phyloP scores from a whole-genome alignment of 225 moss, liverwort and hornwort species.

The Polytrichum commune region DNA sequence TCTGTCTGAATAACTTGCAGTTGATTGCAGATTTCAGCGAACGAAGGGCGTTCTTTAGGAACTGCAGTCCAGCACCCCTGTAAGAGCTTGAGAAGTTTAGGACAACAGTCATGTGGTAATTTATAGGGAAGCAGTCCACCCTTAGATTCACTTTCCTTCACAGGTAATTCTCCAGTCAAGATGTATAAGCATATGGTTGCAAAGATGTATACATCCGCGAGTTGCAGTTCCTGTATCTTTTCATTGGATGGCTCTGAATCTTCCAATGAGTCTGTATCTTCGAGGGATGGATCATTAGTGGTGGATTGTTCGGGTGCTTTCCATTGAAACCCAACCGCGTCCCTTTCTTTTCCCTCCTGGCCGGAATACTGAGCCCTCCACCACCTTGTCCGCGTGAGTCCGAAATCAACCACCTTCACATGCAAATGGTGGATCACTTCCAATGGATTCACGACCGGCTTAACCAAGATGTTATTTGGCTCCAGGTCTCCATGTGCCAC shows the following conservation, averaged over 20 bases:
- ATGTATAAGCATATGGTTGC: conserved; percentile 10
- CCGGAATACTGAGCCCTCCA: not conserved
- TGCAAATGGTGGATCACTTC: not conserved
- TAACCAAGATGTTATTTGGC: conserved; percentile 2
- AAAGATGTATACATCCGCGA: conserved; percentile 26
- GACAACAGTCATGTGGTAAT: not conserved
- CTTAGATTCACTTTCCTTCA: not conserved
- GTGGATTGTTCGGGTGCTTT: conserved; percentile 15
- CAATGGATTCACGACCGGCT: not conserved
- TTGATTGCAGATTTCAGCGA: not conserved
- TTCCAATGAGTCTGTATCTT: not conserved
- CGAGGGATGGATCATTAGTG: conserved; percentile 4
- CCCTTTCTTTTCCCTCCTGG: not conserved
- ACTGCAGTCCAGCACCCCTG: not conserved
- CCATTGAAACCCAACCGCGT: conserved; percentile 4
- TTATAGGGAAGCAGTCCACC: not conserved
- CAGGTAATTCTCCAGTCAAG: not conserved
- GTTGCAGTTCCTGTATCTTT: not conserved
- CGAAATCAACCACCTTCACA: conserved; percentile 16
- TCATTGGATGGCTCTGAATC: not conserved
- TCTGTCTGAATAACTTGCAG: not conserved
- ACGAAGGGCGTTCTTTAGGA: not conserved
- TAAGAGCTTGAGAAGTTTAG: not conserved
- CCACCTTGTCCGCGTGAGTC: conserved; percentile 3
- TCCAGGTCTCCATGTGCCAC: conserved; percentile 18